Conservation (phyloP, 2,329 filamentous ascomycete species). For the Bipolaris sorokiniana region DNA sequence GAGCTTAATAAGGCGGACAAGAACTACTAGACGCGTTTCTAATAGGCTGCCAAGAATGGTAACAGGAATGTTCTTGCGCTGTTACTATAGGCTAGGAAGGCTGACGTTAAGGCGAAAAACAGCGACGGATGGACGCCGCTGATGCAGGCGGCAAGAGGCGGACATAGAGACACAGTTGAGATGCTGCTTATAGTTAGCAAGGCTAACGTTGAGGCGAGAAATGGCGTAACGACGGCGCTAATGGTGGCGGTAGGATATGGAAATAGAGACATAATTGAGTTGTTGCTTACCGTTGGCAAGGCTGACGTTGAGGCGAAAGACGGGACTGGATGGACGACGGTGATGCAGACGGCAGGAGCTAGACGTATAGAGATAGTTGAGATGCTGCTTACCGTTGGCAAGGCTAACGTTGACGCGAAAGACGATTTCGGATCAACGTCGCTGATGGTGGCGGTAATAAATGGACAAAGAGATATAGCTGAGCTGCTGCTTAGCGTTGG, state of each 20-base stretch:
- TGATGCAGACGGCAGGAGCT: background rate
- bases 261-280: background rate
- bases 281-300: background rate
- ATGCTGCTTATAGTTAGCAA: conserved; percentile 12
- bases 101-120: background rate
- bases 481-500: conserved; percentile 12
- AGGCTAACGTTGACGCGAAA: background rate
- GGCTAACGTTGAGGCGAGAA: background rate
- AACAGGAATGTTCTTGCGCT: conserved; percentile 6
- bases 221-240: background rate
- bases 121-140: background rate
- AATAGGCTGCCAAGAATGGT: conserved; percentile 9
- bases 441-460: conserved; percentile 1
- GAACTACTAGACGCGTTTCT: background rate
- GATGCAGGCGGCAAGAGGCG: background rate
- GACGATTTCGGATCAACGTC: background rate
- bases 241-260: background rate
- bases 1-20: background rate
- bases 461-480: background rate
- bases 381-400: conserved; percentile 1
- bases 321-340: background rate
- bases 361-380: background rate
- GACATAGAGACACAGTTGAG: background rate
- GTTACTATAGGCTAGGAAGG: background rate
- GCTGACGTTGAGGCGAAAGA: background rate